Evolutionary conservation across 139 green algal species (phyloP).

Genomic region (Asterochloris erici): DNA sequence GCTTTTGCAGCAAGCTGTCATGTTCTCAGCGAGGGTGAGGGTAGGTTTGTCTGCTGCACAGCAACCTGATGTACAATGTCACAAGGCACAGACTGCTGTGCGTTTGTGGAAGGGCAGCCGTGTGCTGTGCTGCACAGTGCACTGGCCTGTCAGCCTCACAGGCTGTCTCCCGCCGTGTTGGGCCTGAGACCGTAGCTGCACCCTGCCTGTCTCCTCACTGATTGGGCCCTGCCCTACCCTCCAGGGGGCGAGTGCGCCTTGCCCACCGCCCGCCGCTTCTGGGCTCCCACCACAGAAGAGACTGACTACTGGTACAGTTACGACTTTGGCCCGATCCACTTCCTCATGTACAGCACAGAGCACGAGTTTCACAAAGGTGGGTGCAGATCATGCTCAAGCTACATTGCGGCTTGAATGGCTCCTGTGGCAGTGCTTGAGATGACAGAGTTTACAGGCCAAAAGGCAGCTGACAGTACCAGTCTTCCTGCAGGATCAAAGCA

Average conservation of each 20-base stretch:
- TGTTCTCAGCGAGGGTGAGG: background rate
- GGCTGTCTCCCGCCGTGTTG: too few species aligned
- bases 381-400: background rate
- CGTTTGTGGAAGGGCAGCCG: too few species aligned
- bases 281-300: slow-evolving; percentile 7
- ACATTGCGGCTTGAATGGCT: background rate
- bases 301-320: slow-evolving; percentile 63
- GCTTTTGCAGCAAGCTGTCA: background rate
- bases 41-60: too few species aligned
- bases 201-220: too few species aligned
- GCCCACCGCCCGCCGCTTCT: slow-evolving; percentile 14
- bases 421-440: background rate
- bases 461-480: background rate
- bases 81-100: too few species aligned
- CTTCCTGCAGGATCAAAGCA: background rate
- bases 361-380: slow-evolving; percentile 46
- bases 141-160: too few species aligned
- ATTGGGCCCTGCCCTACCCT: too few species aligned
- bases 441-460: background rate
- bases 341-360: slow-evolving; percentile 74
- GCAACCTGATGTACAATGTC: too few species aligned
- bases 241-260: slow-evolving; percentile 19
- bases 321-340: slow-evolving; percentile 75
- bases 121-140: too few species aligned
- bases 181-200: too few species aligned